Percentiles rank a stretch among this genome's conserved stretches.
phyloP scores from a whole-genome alignment of 352 stramenopile species.

The Blastocystis sp. region DNA sequence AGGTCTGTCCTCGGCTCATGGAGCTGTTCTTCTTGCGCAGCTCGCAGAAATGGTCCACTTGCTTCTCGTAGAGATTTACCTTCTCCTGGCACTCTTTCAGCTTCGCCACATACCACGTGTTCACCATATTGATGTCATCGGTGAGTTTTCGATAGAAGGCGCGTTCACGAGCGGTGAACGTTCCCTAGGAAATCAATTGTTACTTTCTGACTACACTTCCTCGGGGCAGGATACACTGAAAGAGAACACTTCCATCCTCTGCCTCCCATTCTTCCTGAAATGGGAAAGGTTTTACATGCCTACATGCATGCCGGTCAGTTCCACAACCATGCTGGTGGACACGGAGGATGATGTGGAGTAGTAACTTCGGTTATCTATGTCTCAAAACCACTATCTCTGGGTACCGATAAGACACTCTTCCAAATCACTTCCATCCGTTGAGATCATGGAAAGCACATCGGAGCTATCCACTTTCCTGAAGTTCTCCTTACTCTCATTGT shows the following conservation, averaged over 20 bases:
- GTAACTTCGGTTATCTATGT: constrained; percentile 1
- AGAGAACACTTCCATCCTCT: background rate
- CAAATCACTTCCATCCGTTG: constrained; percentile 33
- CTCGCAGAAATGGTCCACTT: constrained; percentile 41
- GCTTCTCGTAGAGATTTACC: constrained; percentile 25
- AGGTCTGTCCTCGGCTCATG: constrained; percentile 11
- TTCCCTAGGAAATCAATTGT: background rate
- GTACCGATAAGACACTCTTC: constrained; percentile 16
- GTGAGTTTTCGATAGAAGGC: constrained; percentile 5
- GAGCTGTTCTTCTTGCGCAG: background rate
- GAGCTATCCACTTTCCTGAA: background rate
- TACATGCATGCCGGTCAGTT: background rate
- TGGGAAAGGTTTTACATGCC: background rate
- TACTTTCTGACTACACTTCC: background rate
- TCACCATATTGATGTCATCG: constrained; percentile 52
- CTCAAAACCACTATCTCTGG: background rate
- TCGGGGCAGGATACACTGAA: constrained; percentile 38
- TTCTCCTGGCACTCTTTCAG: constrained; percentile 2
- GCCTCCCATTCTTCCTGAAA: constrained; percentile 29
- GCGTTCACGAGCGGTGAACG: background rate
- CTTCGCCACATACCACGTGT: constrained; percentile 33
- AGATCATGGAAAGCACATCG: constrained; percentile 18
- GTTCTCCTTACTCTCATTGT: constrained; percentile 7
- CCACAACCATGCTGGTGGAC: background rate
- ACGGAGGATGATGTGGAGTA: constrained; percentile 29